phyloP scores from a whole-genome alignment of 2,329 filamentous ascomycete species.

The Pseudogymnoascus sp. region DNA sequence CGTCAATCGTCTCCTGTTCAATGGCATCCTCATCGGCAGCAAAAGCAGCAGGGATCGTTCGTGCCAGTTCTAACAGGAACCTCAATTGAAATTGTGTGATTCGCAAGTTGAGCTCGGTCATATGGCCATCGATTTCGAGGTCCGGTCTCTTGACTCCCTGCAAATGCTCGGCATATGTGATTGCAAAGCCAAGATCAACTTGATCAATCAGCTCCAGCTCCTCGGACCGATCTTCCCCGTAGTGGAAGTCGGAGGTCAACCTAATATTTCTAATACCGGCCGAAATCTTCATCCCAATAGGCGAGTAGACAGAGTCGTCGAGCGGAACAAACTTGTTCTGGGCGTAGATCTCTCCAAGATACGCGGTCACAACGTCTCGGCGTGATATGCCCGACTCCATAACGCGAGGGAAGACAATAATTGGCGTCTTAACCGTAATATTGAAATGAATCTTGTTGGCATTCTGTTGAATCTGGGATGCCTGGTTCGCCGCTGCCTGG shows the following conservation, averaged over 20 bases:
- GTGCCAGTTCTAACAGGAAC: slow-evolving; percentile 79
- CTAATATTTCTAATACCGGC: slow-evolving; percentile 88
- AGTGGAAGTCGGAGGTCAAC: slow-evolving; percentile 83
- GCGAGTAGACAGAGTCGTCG: slow-evolving; percentile 64
- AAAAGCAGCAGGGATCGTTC: slow-evolving; percentile 82
- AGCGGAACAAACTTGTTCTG: slow-evolving; percentile 86
- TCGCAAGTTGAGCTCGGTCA: slow-evolving; percentile 87
- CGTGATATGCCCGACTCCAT: slow-evolving; percentile 61
- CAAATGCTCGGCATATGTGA: slow-evolving; percentile 85
- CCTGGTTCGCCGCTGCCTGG: slow-evolving; percentile 87
- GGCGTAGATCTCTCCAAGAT: slow-evolving; percentile 93
- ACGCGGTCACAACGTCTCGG: slow-evolving; percentile 80
- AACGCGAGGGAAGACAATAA: slow-evolving; percentile 83
- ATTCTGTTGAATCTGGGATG: slow-evolving; percentile 84
- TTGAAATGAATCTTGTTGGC: slow-evolving; percentile 90
- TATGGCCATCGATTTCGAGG: slow-evolving; percentile 79
- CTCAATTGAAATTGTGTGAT: slow-evolving; percentile 87
- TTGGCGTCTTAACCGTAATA: slow-evolving; percentile 86
- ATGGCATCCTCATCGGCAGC: slow-evolving; percentile 62
- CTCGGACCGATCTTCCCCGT: slow-evolving; percentile 61
- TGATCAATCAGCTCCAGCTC: slow-evolving; percentile 96
- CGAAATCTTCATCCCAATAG: slow-evolving; percentile 80
- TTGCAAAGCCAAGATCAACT: slow-evolving; percentile 85
- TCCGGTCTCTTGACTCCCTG: slow-evolving; percentile 72
- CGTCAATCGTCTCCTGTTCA: slow-evolving; percentile 65